These are phyloP conservation scores for Thoreauomyces humboldtii DNA, from an alignment of 192 early-diverging fungal species.

Conservation along the genomic window DNA sequence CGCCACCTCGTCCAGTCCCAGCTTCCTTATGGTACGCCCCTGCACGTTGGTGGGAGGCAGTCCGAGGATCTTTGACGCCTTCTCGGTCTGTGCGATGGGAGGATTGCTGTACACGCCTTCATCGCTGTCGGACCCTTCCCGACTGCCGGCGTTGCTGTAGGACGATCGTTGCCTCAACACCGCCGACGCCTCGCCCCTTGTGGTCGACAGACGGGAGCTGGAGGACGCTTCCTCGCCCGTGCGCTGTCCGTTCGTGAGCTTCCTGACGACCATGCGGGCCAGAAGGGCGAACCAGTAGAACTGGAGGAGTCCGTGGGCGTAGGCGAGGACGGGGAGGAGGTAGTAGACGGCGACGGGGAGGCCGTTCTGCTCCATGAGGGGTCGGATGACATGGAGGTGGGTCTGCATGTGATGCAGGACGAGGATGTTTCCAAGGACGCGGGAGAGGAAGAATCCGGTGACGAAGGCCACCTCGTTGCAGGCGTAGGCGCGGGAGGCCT, in stretches of 20 bases:
- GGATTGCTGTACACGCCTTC: background rate
- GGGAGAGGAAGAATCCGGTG: constrained; percentile 8
- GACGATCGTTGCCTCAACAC: too few relatives aligned
- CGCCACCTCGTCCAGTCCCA: constrained; percentile 12
- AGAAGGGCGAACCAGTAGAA: constrained; percentile 23
- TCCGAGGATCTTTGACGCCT: constrained; percentile 11
- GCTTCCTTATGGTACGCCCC: constrained; percentile 4
- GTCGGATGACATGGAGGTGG: background rate
- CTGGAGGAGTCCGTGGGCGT: constrained; percentile 7
- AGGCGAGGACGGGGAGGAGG: constrained; percentile 22
- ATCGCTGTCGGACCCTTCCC: too few relatives aligned
- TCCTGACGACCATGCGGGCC: constrained; percentile 15
- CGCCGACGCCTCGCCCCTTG: background rate
- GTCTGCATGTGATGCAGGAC: constrained; percentile 16
- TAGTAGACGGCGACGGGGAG: constrained; percentile 10
- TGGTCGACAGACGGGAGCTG: background rate
- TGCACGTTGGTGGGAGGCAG: constrained; percentile 6
- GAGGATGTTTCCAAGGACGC: constrained; percentile 8
- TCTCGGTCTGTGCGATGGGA: background rate
- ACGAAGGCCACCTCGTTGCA: constrained; percentile 13
- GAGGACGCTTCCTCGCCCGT: background rate
- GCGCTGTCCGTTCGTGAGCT: constrained; percentile 3
- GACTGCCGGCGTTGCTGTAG: too few relatives aligned
- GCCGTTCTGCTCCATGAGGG: background rate
- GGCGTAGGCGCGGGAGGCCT: constrained; percentile 1